A percentile compares a stretch with the other conserved stretches of the same genome.
Evolutionary conservation across 305 asterid species (phyloP).

Genomic region (Rubia occidens): DNA sequence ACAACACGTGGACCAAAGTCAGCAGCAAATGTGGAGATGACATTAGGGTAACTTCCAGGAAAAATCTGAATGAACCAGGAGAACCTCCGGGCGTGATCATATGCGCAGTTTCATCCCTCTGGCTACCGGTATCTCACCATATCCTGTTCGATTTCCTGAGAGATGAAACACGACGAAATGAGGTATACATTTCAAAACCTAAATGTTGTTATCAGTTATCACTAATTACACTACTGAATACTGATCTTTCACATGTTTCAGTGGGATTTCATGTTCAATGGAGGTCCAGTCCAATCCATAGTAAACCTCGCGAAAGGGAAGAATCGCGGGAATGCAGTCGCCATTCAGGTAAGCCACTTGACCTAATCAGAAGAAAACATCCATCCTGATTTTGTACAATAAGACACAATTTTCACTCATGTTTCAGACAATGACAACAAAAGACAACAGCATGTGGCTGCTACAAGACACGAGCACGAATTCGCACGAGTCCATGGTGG

Average conservation of each 20-base stretch:
- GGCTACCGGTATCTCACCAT: constrained; percentile 68
- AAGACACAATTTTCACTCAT: neutral
- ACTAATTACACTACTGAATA: neutral
- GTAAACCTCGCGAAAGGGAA: constrained; percentile 75
- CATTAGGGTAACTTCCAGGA: constrained; percentile 55
- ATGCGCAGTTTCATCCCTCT: constrained; percentile 52
- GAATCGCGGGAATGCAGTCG: constrained; percentile 65
- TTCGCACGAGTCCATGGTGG: constrained; percentile 52
- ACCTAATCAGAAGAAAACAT: neutral
- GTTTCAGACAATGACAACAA: constrained; percentile 42
- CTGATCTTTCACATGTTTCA: constrained; percentile 18
- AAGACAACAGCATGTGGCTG: constrained; percentile 46
- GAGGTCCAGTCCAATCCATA: constrained; percentile 41
- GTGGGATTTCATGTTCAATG: constrained; percentile 74
- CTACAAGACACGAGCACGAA: constrained; percentile 70
- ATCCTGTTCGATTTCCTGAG: constrained; percentile 58
- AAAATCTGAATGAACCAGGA: constrained; percentile 54
- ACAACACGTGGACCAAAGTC: constrained; percentile 66
- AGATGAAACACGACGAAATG: constrained; percentile 58
- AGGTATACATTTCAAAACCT: constrained; percentile 33
- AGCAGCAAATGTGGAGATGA: constrained; percentile 55
- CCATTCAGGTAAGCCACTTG: constrained; percentile 44
- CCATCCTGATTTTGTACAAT: neutral
- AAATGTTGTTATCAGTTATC: neutral
- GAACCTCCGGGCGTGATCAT: constrained; percentile 73